Conservation (phyloP, 176 grass and related monocot genomes). For the Carex pumila region DNA sequence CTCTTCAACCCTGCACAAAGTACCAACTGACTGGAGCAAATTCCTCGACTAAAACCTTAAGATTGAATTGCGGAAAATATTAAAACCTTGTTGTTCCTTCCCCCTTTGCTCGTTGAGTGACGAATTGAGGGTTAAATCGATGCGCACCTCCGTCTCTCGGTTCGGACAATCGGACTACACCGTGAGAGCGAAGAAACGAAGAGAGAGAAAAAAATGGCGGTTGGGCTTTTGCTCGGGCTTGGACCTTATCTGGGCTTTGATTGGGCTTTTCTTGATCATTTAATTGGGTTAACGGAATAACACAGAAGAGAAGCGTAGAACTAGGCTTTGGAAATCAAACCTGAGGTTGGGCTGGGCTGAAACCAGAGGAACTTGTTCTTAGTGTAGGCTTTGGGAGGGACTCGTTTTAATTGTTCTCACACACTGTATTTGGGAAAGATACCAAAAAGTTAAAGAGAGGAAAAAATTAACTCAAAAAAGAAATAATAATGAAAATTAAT, state of each 20-base stretch:
- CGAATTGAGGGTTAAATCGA: constrained; percentile 3
- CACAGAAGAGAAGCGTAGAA: background rate
- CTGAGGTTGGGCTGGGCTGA: background rate
- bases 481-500: no score
- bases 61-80: background rate
- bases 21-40: background rate
- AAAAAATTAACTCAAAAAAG: no score
- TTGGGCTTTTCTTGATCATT: no score
- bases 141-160: background rate
- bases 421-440: no score
- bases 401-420: no score
- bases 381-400: background rate
- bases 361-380: background rate
- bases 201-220: background rate
- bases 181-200: background rate
- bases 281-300: background rate
- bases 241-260: no score
- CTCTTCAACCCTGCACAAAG: constrained; percentile 9
- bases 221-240: constrained; percentile 7
- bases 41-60: background rate
- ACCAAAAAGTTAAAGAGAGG: no score
- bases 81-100: background rate
- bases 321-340: no score
- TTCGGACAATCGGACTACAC: background rate
- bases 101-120: background rate